Evolutionary conservation across 805 yeast species (phyloP), one percentile per base, ranked within the genome.

Genomic region (Candida fluviatilis): DNA sequence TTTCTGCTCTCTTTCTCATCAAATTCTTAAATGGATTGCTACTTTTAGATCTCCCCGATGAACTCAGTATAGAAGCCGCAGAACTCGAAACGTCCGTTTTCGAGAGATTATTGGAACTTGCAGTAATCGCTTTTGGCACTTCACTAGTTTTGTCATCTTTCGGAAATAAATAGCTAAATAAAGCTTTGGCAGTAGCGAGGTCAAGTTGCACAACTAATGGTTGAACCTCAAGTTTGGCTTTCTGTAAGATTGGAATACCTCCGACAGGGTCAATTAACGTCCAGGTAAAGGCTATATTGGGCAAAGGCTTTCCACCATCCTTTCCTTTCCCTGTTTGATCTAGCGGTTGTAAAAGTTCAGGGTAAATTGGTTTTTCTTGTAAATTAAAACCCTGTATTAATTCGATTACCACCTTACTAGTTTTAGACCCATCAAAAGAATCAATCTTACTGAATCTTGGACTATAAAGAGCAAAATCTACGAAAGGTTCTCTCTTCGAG

Each of bases 191-290:
- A 0, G 90, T 77, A 1, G 63, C 66, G 46, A 83, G 84, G 43
- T 90, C 97, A 27, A 91, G 56, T 46, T 82, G 84, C 2, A 91
- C 49, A 42, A 76, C 78, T 43, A 90, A 50, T 1, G 96, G 96
- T 37, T 75, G 71, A 13, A 87, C 57, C 1, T 62, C 58, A 14
- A 86, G 66, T 26, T 76, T 76, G 17, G 87, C 80, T 36, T 73
- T 64, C 42, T 78, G 80, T 62, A 90, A 69, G 17, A 90, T 80
- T n/a, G 84, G 75, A 36, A 90, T 88, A 8, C 98, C 98, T 23
- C 96, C 98, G 39, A 91, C 83, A 0, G 95, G 88, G 38, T 76
- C 78, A 37, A 83, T 75, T 80, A 84, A 76, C n/a, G 78, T 74
- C 98, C 98, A 90, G 8, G 62, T 36, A 49, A 63, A 46, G 5